Conservation (phyloP, 1,139 yeast genomes). For the Waltiozyma sp. region DNA sequence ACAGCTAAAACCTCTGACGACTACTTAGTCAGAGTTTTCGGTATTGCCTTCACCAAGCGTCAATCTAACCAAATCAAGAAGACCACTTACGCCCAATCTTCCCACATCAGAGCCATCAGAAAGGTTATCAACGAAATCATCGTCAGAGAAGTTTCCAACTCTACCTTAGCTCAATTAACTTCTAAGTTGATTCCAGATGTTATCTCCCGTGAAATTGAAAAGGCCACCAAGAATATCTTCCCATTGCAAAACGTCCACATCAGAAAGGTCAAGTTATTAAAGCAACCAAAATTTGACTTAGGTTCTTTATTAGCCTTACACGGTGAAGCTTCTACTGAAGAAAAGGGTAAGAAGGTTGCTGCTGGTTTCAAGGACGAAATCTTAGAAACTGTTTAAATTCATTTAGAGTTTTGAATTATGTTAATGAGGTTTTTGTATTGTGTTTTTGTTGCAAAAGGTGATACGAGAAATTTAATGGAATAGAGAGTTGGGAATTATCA, state of each 20-base stretch:
- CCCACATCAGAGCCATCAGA: constrained; percentile 78
- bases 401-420: neutral
- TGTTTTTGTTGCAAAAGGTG: neutral
- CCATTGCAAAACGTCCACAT: constrained; percentile 88
- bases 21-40: constrained; percentile 79
- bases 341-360: constrained; percentile 84
- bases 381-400: constrained; percentile 63
- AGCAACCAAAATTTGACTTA: constrained; percentile 86
- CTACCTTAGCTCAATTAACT: constrained; percentile 79
- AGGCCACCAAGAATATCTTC: constrained; percentile 73
- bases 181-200: constrained; percentile 86
- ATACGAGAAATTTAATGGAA: neutral
- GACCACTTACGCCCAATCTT: constrained; percentile 84
- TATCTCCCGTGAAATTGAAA: constrained; percentile 83
- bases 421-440: constrained; percentile 1
- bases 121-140: constrained; percentile 81
- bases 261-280: constrained; percentile 84
- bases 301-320: constrained; percentile 83
- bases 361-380: constrained; percentile 86
- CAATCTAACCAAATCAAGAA: constrained; percentile 83
- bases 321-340: constrained; percentile 79
- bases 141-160: constrained; percentile 76
- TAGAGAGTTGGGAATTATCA: neutral
- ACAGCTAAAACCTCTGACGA: constrained; percentile 89
- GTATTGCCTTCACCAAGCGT: constrained; percentile 89